Conservation (phyloP, 192 early-diverging fungal genomes). For the Phlyctochytrium arcticum region DNA sequence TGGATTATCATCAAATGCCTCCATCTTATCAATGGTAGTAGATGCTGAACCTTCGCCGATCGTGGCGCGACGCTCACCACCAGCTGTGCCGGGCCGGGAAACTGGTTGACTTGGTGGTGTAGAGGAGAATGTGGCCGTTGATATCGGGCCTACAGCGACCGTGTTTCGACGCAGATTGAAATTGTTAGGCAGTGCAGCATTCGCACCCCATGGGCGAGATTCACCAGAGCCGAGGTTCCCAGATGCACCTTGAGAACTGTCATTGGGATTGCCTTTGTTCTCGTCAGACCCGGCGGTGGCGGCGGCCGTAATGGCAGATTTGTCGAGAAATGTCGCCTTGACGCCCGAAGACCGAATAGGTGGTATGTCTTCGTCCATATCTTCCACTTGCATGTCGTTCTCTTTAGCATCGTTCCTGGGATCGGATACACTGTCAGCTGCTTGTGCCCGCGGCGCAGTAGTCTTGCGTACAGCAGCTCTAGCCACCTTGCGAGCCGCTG, state of each 20-base stretch:
- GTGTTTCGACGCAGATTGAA: slow-evolving; percentile 43
- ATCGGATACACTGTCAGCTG: neutral
- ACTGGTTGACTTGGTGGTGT: neutral
- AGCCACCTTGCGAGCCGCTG: neutral
- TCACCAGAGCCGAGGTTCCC: too few relatives aligned
- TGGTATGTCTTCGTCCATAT: neutral
- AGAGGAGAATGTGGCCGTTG: slow-evolving; percentile 21
- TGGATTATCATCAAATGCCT: neutral
- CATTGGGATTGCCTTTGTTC: neutral
- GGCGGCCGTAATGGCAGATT: neutral
- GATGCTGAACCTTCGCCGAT: neutral
- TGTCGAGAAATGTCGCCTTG: neutral
- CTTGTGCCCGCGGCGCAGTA: neutral
- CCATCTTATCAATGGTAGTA: too few relatives aligned
- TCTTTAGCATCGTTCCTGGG: neutral
- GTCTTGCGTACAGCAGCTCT: neutral
- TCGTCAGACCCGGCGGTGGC: neutral
- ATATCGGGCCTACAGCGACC: slow-evolving; percentile 38
- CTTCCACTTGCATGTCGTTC: neutral
- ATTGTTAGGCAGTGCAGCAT: slow-evolving; percentile 33
- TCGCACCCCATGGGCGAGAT: slow-evolving; percentile 12
- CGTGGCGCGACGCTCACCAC: neutral
- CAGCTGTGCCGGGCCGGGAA: neutral
- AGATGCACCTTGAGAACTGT: neutral
- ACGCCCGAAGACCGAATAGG: neutral